phyloP scores from a whole-genome alignment of 2,329 filamentous ascomycete genomes.

The Leptographium lundbergii region DNA sequence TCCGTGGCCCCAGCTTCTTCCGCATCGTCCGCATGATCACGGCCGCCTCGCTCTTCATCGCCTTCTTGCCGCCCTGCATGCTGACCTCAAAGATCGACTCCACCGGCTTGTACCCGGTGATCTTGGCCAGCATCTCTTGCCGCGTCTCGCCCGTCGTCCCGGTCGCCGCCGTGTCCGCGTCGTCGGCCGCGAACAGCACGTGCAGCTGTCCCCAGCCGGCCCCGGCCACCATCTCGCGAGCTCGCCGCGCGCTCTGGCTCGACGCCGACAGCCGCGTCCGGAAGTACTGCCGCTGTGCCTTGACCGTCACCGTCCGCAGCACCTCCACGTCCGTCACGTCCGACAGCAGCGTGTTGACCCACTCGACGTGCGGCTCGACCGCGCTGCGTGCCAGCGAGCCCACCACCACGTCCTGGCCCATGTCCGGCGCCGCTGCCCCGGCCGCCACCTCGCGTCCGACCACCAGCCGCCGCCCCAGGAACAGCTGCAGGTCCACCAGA shows the following conservation, averaged over 20 bases:
- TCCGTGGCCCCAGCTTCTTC: conserved; percentile 53
- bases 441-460: conserved; percentile 55
- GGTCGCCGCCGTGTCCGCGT: neutral
- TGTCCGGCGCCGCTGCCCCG: conserved; percentile 32
- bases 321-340: conserved; percentile 62
- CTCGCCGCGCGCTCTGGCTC: conserved; percentile 75
- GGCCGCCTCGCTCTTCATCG: conserved; percentile 48
- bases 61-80: conserved; percentile 53
- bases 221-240: conserved; percentile 62
- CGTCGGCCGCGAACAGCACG: conserved; percentile 54
- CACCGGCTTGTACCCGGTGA: conserved; percentile 76
- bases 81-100: conserved; percentile 97
- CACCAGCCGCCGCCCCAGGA: conserved; percentile 73
- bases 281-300: conserved; percentile 88
- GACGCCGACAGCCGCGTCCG: conserved; percentile 85
- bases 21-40: conserved; percentile 65
- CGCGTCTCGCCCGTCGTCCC: conserved; percentile 41
- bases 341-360: conserved; percentile 64
- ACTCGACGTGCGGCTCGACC: conserved; percentile 67
- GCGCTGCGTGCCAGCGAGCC: conserved; percentile 62
- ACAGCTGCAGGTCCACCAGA: conserved; percentile 84
- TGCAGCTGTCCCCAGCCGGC: conserved; percentile 65
- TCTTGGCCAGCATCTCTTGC: conserved; percentile 74
- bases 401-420: conserved; percentile 71
- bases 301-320: conserved; percentile 61